Evolutionary conservation across 1,284 basidiomycete genomes (phyloP).

Genomic region (Heimioporus retisporus): DNA sequence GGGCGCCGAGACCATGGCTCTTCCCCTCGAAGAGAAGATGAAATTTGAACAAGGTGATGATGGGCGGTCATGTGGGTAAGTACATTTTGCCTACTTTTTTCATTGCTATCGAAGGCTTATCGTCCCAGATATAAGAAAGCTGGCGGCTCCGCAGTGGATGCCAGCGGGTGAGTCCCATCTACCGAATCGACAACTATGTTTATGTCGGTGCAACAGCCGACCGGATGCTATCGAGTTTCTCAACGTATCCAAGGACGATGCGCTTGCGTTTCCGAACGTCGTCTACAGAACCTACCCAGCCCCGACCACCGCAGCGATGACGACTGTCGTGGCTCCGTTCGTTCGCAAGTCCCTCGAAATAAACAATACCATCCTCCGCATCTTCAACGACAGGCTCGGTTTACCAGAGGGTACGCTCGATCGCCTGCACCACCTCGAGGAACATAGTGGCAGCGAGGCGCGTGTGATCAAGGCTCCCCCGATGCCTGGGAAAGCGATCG

Average conservation of each 20-base stretch:
- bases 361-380: constrained; percentile 61
- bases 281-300: constrained; percentile 65
- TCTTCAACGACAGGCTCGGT: constrained; percentile 68
- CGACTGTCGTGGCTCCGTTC: constrained; percentile 62
- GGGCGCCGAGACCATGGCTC: constrained; percentile 64
- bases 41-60: constrained; percentile 73
- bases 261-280: constrained; percentile 62
- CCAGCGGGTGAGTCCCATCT: constrained; percentile 53
- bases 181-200: not conserved
- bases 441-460: constrained; percentile 68
- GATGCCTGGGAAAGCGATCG: constrained; percentile 31
- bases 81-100: not conserved
- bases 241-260: constrained; percentile 76
- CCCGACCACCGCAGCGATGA: constrained; percentile 62
- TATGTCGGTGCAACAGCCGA: constrained; percentile 17
- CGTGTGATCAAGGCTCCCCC: constrained; percentile 66
- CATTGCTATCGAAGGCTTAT: too few relatives aligned
- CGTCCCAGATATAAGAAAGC: constrained; percentile 67
- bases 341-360: constrained; percentile 66
- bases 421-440: constrained; percentile 56
- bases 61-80: constrained; percentile 71
- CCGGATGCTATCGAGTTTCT: constrained; percentile 72
- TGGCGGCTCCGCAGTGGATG: constrained; percentile 71
- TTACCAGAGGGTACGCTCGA: constrained; percentile 62
- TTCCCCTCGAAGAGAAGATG: constrained; percentile 72